Percentiles rank a stretch among this genome's conserved stretches.
Evolutionary conservation across 345 rosid genomes (phyloP).

Genomic region (Gossypium longicalyx): DNA sequence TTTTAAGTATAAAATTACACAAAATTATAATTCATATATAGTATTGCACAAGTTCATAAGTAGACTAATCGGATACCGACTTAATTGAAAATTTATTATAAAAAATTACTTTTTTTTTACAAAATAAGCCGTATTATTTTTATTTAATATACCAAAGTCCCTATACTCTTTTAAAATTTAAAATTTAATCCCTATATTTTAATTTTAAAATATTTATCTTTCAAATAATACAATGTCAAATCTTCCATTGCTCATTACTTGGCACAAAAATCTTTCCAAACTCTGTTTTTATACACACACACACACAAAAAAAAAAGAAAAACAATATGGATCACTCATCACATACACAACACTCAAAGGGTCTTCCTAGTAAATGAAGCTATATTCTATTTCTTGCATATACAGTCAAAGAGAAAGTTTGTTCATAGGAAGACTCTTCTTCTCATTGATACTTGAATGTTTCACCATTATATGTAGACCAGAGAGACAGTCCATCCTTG

Average conservation of each 20-base stretch:
- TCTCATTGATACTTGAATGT: constrained; percentile 18
- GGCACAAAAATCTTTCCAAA: background rate
- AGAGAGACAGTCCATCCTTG: constrained; percentile 29
- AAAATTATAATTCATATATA: no score
- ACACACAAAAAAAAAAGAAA: background rate
- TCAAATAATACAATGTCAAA: background rate
- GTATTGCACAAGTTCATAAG: no score
- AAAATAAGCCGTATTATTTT: no score
- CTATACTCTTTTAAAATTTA: no score
- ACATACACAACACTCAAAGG: background rate
- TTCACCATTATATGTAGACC: constrained; percentile 54
- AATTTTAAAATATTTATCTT: background rate
- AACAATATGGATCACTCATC: background rate
- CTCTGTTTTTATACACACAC: background rate
- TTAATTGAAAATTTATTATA: no score
- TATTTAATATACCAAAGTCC: no score
- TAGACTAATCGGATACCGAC: no score
- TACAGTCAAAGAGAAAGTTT: no score
- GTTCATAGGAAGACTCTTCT: constrained; percentile 17
- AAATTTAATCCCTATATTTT: no score
- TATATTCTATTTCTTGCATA: no score
- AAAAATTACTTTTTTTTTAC: no score
- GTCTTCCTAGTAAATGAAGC: background rate
- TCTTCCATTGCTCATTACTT: background rate
- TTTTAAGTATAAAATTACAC: no score